phyloP scores from a whole-genome alignment of 2,329 filamentous ascomycete species.

The Clonostachys rosea region DNA sequence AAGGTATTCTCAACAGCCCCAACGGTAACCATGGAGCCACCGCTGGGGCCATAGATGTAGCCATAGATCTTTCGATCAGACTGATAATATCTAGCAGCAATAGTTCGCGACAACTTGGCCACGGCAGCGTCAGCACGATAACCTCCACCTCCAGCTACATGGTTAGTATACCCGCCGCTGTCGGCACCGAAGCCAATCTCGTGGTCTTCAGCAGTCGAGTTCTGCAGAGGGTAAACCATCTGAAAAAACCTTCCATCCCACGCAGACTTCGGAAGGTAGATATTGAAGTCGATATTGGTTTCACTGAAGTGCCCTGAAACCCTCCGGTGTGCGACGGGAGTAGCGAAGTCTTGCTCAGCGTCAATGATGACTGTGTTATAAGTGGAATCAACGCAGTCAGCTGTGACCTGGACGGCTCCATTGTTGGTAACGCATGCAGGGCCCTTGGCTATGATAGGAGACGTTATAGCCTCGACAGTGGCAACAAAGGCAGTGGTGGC shows the following conservation, averaged over 20 bases:
- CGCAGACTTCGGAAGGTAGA: conserved; percentile 9
- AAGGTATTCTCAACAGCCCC: conserved; percentile 11
- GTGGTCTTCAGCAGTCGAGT: conserved; percentile 4
- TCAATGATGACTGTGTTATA: conserved; percentile 7
- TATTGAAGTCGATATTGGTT: conserved; percentile 10
- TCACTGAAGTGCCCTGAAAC: conserved; percentile 9
- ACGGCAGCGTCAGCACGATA: conserved; percentile 13
- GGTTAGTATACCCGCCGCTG: conserved; percentile 11
- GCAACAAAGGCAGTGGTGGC: too few relatives aligned
- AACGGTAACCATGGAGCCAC: conserved; percentile 10
- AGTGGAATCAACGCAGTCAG: conserved; percentile 4
- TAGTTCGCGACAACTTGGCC: conserved; percentile 8
- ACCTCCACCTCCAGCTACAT: conserved; percentile 4
- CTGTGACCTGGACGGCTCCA: not conserved
- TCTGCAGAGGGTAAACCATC: conserved; percentile 8
- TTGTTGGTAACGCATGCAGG: too few relatives aligned
- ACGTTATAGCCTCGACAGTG: too few relatives aligned
- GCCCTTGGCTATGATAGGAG: too few relatives aligned
- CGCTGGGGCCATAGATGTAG: conserved; percentile 13
- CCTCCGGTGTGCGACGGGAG: conserved; percentile 5
- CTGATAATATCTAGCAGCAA: conserved; percentile 9
- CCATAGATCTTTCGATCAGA: conserved; percentile 7
- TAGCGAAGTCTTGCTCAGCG: conserved; percentile 1
- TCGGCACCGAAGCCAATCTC: conserved; percentile 8
- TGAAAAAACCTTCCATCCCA: conserved; percentile 13